Conservation (phyloP, 2,329 filamentous ascomycete species). For the Pyricularia grisea region DNA sequence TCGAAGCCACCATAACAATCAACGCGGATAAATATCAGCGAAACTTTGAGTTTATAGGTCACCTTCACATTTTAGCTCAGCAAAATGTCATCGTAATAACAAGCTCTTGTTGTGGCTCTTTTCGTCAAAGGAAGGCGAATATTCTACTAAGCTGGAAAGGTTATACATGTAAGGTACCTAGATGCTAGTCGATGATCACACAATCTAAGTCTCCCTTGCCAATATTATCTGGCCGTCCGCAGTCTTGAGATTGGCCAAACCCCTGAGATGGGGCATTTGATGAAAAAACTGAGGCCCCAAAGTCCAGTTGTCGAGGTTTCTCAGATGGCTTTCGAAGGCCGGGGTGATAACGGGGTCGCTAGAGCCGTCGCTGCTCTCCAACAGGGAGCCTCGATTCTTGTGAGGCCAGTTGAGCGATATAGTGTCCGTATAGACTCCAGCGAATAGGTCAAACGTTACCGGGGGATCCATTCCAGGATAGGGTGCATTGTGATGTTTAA, state of each 20-base stretch:
- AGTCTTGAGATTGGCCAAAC: slow-evolving; percentile 2
- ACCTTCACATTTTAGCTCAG: background rate
- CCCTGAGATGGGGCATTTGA: slow-evolving; percentile 47
- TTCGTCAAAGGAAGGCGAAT: background rate
- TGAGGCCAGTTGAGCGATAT: slow-evolving; percentile 80
- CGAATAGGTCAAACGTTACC: slow-evolving; percentile 67
- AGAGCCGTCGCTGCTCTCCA: slow-evolving; percentile 42
- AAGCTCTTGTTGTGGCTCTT: background rate
- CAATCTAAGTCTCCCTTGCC: background rate
- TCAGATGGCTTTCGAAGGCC: slow-evolving; percentile 72
- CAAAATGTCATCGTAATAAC: background rate
- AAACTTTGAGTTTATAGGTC: background rate
- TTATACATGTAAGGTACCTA: background rate
- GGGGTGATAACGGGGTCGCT: slow-evolving; percentile 72
- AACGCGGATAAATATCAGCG: background rate
- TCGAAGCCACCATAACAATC: background rate
- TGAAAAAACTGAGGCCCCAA: slow-evolving; percentile 60
- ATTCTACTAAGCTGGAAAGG: background rate
- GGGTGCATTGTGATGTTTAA: background rate
- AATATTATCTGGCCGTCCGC: background rate
- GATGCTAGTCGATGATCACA: background rate
- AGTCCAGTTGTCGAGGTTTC: slow-evolving; percentile 72
- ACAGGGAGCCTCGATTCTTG: slow-evolving; percentile 59
- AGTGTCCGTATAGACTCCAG: slow-evolving; percentile 70
- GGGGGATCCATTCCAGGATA: slow-evolving; percentile 14